Percentiles rank a stretch among this genome's conserved stretches.
Conservation (phyloP, 2,329 filamentous ascomycete species). For the Pseudogymnoascus sp. region DNA sequence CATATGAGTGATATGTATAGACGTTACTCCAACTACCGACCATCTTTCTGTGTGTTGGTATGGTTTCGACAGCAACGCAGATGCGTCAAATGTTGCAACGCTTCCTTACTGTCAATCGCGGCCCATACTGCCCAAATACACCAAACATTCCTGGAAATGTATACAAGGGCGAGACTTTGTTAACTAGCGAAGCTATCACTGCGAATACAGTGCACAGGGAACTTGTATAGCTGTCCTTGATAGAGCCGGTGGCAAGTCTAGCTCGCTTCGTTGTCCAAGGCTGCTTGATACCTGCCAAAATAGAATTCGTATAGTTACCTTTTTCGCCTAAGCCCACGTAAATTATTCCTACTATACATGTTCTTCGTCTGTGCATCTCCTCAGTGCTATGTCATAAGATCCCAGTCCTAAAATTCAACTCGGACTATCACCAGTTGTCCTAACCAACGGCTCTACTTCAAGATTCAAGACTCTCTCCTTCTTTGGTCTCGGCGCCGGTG, state of each 20-base stretch:
- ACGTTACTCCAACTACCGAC: no score
- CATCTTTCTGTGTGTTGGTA: background rate
- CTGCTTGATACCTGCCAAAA: background rate
- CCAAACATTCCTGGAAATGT: background rate
- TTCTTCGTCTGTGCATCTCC: background rate
- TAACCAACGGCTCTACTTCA: constrained; percentile 22
- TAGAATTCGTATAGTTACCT: no score
- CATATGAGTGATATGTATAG: background rate
- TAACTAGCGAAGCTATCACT: background rate
- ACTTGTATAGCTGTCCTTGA: background rate
- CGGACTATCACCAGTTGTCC: background rate
- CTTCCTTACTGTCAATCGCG: background rate
- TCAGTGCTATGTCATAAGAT: background rate
- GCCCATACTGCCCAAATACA: background rate
- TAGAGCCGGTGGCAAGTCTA: background rate
- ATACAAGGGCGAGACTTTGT: background rate
- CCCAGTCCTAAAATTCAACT: background rate
- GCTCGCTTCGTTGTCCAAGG: background rate
- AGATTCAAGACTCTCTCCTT: constrained; percentile 26
- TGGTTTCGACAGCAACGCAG: background rate
- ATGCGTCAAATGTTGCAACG: background rate
- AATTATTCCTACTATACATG: background rate
- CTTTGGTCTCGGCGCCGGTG: constrained; percentile 27
- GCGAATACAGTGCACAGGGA: background rate
- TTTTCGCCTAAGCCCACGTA: background rate